Conservation (phyloP, 78 protist genomes). For the Creolimax fragrantissima region DNA sequence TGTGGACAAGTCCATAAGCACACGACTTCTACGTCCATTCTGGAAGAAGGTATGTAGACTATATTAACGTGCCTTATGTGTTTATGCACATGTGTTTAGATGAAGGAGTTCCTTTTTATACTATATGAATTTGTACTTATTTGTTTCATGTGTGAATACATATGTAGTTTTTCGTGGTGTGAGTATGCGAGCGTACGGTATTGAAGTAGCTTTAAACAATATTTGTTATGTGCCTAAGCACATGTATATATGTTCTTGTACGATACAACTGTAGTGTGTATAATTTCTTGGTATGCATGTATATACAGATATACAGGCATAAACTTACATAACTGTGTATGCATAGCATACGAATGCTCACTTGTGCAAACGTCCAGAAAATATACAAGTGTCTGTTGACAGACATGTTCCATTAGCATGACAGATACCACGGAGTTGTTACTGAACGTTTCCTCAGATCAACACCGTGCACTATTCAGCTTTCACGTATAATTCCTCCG, state of each 20-base stretch:
- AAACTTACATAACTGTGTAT: not conserved
- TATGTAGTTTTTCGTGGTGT: too few species aligned
- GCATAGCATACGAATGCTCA: not conserved
- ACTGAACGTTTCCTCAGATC: too few species aligned
- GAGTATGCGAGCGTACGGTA: too few species aligned
- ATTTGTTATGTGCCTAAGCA: not conserved
- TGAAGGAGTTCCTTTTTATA: too few species aligned
- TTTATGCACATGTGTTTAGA: too few species aligned
- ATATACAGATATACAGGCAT: not conserved
- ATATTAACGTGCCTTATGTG: too few species aligned
- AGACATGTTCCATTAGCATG: not conserved
- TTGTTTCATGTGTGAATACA: not conserved
- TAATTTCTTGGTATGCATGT: too few species aligned
- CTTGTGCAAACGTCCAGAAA: not conserved
- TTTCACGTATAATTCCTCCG: too few species aligned
- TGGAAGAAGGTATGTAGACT: conserved; percentile 8
- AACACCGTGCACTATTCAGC: too few species aligned
- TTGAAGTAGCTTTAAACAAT: not conserved
- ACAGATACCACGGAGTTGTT: not conserved
- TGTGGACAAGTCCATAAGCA: not conserved
- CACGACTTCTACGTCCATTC: not conserved
- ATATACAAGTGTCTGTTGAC: not conserved
- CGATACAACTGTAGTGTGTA: too few species aligned
- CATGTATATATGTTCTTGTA: not conserved
- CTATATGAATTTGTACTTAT: too few species aligned